A percentile compares a stretch with the other conserved stretches of the same genome.
Evolutionary conservation across 495 filamentous ascomycete species (phyloP).

Genomic region (Aspergillus sclerotioniger): DNA sequence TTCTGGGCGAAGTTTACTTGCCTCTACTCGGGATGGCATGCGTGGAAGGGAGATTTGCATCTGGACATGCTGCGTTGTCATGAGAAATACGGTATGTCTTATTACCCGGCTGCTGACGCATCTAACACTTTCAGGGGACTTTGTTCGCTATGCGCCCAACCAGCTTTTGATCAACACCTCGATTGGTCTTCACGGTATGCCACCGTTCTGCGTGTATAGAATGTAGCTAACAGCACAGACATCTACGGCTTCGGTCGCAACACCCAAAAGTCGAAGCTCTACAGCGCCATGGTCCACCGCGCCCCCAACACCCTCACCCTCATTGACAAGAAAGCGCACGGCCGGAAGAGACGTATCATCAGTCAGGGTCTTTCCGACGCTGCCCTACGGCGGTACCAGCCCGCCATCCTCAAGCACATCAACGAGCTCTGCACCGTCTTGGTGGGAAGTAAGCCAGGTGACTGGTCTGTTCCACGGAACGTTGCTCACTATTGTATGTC

Average conservation of each 20-base stretch:
- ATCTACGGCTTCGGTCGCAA: conserved; percentile 35
- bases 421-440: neutral
- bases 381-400: neutral
- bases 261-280: conserved; percentile 35
- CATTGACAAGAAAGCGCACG: conserved; percentile 38
- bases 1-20: conserved; percentile 31
- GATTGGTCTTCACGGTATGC: neutral
- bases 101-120: no score
- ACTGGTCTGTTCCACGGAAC: conserved; percentile 2
- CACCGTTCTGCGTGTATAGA: neutral
- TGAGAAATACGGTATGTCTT: conserved; percentile 54
- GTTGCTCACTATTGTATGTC: neutral
- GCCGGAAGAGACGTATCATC: conserved; percentile 8
- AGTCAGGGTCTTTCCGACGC: conserved; percentile 6
- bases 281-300: conserved; percentile 33
- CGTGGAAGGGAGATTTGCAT: conserved; percentile 29
- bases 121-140: conserved; percentile 1
- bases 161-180: neutral
- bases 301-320: conserved; percentile 37
- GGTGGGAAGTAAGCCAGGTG: conserved; percentile 6
- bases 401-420: conserved; percentile 1
- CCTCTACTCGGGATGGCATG: conserved; percentile 31
- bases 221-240: neutral
- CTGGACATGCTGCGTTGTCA: conserved; percentile 27
- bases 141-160: conserved; percentile 8